Evolutionary conservation across 352 stramenopile genomes (phyloP), one percentile per base, ranked within the genome.

Genomic region (Phytophthora sojae): DNA sequence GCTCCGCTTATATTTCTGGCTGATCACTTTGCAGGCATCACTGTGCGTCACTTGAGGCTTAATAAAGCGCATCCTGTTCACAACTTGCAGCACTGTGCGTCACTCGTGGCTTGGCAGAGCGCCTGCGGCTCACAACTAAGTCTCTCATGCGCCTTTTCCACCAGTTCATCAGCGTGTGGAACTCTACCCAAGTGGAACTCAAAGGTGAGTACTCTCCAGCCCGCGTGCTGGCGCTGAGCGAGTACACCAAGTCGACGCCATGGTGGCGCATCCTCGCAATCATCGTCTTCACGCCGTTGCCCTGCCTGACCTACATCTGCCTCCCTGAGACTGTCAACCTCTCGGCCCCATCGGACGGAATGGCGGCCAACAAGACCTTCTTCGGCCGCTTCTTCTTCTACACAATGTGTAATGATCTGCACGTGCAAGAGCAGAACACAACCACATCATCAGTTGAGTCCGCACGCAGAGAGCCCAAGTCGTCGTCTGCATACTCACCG

Each of bases 381-480:
- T 73, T 63, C 25, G 59, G 52, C 2, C 60, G 59, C 14, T 64
- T 73, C 23, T 69, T 57, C 59, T n/a, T 73, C 2, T 73, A 64
- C 60, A 57, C 62, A 14, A 61, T 69, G 52, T 73, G 61, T 29
- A 29, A 29, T 29, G 25, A 29, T 29, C 25, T 29, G 25, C 25
- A 29, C 25, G 25, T 29, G 2, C 25, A 29, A 29, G 25, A 2
- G 25, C 25, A 4, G 25, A 29, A n/a, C n/a, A n/a, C n/a, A n/a
- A n/a, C n/a, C n/a, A n/a, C n/a, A n/a, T n/a, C n/a, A n/a, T n/a
- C n/a, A n/a, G n/a, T n/a, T n/a, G n/a, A n/a, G n/a, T n/a, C n/a
- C n/a, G n/a, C n/a, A n/a, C n/a, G n/a, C n/a, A n/a, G n/a, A n/a
- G n/a, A n/a, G n/a, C n/a, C n/a, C n/a, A n/a, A n/a, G n/a, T n/a